Percentiles rank a stretch among this genome's conserved stretches.
These are phyloP conservation scores for Xylaria scruposa DNA, from an alignment of 495 filamentous ascomycete genomes.

Conservation along the genomic window DNA sequence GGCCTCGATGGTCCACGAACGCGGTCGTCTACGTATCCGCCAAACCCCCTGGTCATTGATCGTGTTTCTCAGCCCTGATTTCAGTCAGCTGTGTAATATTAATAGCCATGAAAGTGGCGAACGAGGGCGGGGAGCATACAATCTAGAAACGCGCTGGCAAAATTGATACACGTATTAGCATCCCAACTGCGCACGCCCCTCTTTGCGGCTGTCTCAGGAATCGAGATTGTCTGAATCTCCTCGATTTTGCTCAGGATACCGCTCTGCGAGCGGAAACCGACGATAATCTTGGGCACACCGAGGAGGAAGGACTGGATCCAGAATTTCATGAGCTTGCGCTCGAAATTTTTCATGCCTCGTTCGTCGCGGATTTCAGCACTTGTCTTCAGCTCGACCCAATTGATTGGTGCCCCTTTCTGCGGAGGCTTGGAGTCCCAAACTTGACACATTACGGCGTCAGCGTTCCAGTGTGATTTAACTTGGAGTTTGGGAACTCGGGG, in stretches of 20 bases:
- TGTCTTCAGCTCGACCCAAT: conserved; percentile 97
- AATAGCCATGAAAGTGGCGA: not conserved
- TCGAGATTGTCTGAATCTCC: conserved; percentile 76
- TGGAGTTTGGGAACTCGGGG: not conserved
- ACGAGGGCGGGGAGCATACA: conserved; percentile 57
- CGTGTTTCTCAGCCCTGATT: conserved; percentile 66
- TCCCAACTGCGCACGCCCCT: conserved; percentile 76
- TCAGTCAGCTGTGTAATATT: conserved; percentile 24
- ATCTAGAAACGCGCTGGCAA: conserved; percentile 75
- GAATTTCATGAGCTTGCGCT: conserved; percentile 90
- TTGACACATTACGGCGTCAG: conserved; percentile 36
- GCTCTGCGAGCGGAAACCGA: conserved; percentile 79
- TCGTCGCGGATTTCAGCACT: conserved; percentile 69
- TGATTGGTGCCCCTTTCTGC: conserved; percentile 68
- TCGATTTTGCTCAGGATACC: conserved; percentile 75
- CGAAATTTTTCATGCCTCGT: conserved; percentile 73
- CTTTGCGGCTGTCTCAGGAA: conserved; percentile 75
- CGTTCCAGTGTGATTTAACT: not conserved
- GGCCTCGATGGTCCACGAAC: conserved; percentile 68
- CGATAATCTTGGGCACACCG: conserved; percentile 87
- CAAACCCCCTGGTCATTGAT: conserved; percentile 79
- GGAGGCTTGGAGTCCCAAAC: conserved; percentile 84
- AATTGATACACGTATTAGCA: conserved; percentile 89
- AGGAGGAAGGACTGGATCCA: conserved; percentile 97
- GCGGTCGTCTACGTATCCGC: conserved; percentile 71